Conservation (phyloP, 352 stramenopile species). For the Plasmopara viticola region DNA sequence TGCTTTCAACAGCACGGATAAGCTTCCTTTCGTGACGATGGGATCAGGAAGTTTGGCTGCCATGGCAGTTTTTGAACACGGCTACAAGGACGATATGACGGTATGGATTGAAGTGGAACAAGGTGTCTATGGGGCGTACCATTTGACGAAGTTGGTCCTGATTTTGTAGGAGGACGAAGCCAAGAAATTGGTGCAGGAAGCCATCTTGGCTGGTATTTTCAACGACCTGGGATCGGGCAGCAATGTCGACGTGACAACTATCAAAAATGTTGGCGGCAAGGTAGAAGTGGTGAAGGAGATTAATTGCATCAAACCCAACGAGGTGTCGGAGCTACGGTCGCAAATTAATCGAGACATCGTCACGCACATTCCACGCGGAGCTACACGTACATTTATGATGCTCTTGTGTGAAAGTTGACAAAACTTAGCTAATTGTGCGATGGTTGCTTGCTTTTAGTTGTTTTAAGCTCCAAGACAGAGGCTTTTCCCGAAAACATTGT, state of each 20-base stretch:
- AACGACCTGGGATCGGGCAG: constrained; percentile 97
- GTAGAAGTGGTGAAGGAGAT: constrained; percentile 85
- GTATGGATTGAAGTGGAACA: constrained; percentile 11
- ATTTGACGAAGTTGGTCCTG: constrained; percentile 1
- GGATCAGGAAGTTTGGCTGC: constrained; percentile 96
- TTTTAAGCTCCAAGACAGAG: constrained; percentile 70
- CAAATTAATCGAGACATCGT: constrained; percentile 82
- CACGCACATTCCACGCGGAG: constrained; percentile 73
- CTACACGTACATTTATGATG: constrained; percentile 51
- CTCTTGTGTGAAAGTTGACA: background rate
- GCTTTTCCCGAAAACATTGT: constrained; percentile 52
- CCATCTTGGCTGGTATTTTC: constrained; percentile 96
- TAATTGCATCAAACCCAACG: constrained; percentile 92
- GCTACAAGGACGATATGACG: constrained; percentile 94
- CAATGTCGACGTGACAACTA: constrained; percentile 96
- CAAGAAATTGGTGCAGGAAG: constrained; percentile 94
- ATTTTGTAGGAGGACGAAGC: constrained; percentile 86
- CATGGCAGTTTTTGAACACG: constrained; percentile 95
- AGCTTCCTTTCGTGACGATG: constrained; percentile 98
- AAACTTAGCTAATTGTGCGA: constrained; percentile 3
- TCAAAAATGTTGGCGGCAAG: constrained; percentile 85
- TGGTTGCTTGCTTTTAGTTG: constrained; percentile 27
- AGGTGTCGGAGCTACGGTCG: constrained; percentile 82
- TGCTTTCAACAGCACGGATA: constrained; percentile 74
- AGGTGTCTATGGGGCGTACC: background rate